These are phyloP conservation scores for Emydomyces testavorans DNA, from an alignment of 2,329 filamentous ascomycete species.

Conservation along the genomic window DNA sequence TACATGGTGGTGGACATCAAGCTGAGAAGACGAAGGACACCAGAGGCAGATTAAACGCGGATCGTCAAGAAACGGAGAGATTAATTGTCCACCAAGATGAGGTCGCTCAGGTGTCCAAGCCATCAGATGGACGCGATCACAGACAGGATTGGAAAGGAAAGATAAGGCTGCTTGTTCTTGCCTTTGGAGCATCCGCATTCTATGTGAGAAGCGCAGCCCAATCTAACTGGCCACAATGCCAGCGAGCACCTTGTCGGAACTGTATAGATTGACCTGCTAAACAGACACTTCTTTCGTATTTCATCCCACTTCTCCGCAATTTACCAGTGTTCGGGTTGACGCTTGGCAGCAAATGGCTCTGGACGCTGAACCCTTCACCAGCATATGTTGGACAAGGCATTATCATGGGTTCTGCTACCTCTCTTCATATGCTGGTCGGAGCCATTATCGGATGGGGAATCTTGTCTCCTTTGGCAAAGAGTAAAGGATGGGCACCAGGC, in stretches of 20 bases:
- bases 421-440: constrained; percentile 86
- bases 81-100: constrained; percentile 28
- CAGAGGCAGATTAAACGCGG: constrained; percentile 10
- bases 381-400: constrained; percentile 96
- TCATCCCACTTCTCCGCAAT: constrained; percentile 70
- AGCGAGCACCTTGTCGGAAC: not conserved
- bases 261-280: constrained; percentile 2
- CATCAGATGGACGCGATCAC: constrained; percentile 14
- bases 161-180: constrained; percentile 48
- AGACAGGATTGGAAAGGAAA: constrained; percentile 49
- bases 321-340: constrained; percentile 73
- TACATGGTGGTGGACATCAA: constrained; percentile 55
- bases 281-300: constrained; percentile 77
- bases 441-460: constrained; percentile 83
- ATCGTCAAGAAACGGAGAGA: constrained; percentile 23
- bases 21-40: constrained; percentile 29
- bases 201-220: constrained; percentile 33
- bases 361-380: constrained; percentile 93
- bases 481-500: constrained; percentile 78
- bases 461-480: constrained; percentile 78
- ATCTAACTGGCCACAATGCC: not conserved
- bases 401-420: constrained; percentile 95
- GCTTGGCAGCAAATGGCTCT: constrained; percentile 73
- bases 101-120: constrained; percentile 21
- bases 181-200: constrained; percentile 49